phyloP scores from a whole-genome alignment of 352 stramenopile genomes.

The Globisporangium camurandrum region DNA sequence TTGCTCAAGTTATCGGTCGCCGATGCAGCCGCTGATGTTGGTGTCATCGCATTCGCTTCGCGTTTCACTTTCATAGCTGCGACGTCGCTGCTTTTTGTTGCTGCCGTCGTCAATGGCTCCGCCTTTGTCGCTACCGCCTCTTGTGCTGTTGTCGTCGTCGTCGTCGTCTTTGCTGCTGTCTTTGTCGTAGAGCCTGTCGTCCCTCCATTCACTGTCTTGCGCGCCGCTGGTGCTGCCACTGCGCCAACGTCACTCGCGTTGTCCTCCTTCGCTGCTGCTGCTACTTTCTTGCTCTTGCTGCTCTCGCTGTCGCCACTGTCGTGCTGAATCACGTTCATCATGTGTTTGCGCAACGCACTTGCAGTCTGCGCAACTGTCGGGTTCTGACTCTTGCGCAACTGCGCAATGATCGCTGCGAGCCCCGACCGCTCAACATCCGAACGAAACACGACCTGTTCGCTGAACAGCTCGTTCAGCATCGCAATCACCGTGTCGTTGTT shows the following conservation, averaged over 20 bases:
- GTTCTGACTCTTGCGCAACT: conserved; percentile 58
- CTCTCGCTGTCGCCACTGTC: conserved; percentile 21
- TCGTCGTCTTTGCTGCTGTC: not conserved
- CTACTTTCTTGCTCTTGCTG: conserved; percentile 24
- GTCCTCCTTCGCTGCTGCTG: conserved; percentile 14
- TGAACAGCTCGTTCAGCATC: conserved; percentile 69
- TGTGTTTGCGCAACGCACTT: conserved; percentile 69
- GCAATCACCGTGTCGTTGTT: conserved; percentile 67
- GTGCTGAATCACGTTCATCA: conserved; percentile 57
- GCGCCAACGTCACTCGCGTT: conserved; percentile 5
- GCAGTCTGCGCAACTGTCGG: conserved; percentile 62
- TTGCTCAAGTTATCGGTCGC: not conserved
- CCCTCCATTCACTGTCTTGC: conserved; percentile 2
- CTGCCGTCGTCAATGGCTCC: not conserved
- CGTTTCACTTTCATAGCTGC: not conserved
- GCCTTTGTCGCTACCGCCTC: not conserved
- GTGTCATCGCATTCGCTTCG: too few species aligned
- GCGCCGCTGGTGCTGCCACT: not conserved
- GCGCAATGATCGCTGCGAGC: conserved; percentile 56
- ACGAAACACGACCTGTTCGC: conserved; percentile 60
- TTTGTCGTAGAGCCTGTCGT: not conserved
- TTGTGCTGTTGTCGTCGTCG: not conserved
- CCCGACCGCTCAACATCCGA: conserved; percentile 65
- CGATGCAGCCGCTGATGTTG: not conserved
- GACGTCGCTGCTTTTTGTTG: not conserved